Conservation (phyloP, 164 flowering plant species). For the Stephania japonica region DNA sequence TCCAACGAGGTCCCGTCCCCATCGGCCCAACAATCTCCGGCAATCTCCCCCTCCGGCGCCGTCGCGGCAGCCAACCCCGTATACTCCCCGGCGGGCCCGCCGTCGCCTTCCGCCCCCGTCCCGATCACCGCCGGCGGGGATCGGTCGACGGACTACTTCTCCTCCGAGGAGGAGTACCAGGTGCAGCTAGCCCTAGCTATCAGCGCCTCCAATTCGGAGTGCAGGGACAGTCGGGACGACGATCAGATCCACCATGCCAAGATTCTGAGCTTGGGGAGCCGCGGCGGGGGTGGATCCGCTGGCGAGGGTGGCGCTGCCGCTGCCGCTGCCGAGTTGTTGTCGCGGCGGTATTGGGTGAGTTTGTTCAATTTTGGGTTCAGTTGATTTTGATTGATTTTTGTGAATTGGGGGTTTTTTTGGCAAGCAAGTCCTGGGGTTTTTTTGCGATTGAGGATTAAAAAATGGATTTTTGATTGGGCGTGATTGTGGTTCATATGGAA, state of each 20-base stretch:
- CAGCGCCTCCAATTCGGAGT: conserved; percentile 74
- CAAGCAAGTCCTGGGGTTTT: not conserved
- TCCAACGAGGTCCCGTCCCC: conserved; percentile 36
- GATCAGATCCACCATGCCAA: conserved; percentile 86
- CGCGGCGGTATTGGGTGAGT: conserved; percentile 77
- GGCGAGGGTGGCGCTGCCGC: conserved; percentile 33
- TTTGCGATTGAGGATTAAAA: not conserved
- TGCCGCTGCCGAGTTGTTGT: conserved; percentile 37
- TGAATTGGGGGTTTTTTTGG: not conserved
- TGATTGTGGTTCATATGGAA: not conserved
- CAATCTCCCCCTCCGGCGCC: conserved; percentile 11
- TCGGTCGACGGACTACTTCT: conserved; percentile 43
- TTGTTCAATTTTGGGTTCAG: conserved; percentile 1
- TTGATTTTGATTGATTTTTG: not conserved
- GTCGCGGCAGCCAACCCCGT: not conserved
- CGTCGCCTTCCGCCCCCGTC: conserved; percentile 6
- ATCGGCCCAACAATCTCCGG: conserved; percentile 13
- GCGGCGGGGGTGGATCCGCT: conserved; percentile 22
- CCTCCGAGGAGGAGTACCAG: conserved; percentile 91
- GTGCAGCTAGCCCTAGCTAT: conserved; percentile 89
- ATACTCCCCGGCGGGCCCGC: not conserved
- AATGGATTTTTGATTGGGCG: not conserved
- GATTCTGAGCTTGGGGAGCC: conserved; percentile 50
- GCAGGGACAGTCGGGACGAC: conserved; percentile 45
- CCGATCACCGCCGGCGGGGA: conserved; percentile 18